Conservation (phyloP, 1,284 basidiomycete genomes). For the Ganoderma multipileum region DNA sequence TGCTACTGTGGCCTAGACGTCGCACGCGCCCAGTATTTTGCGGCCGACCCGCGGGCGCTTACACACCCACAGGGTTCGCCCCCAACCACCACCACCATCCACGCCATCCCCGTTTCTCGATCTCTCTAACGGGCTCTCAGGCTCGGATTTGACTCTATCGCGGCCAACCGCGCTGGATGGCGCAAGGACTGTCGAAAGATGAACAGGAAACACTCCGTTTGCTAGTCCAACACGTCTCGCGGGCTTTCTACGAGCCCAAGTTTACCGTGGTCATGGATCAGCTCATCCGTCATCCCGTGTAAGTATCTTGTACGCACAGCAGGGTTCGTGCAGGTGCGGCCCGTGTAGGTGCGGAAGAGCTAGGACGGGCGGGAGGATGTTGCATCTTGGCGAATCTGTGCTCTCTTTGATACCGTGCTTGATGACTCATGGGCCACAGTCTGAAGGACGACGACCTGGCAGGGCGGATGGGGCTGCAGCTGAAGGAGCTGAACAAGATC, state of each 20-base stretch:
- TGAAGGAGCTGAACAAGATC: conserved; percentile 95
- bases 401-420: conserved; percentile 6
- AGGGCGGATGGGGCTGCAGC: conserved; percentile 84
- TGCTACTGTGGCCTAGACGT: too few species aligned
- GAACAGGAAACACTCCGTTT: conserved; percentile 77
- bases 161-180: conserved; percentile 37
- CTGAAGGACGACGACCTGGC: conserved; percentile 94
- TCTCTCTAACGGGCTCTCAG: background rate
- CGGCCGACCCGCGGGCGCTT: conserved; percentile 13
- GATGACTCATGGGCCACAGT: conserved; percentile 47
- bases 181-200: conserved; percentile 58
- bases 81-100: conserved; percentile 16
- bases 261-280: conserved; percentile 94
- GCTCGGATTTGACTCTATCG: background rate
- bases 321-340: conserved; percentile 1
- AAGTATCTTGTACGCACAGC: conserved; percentile 49
- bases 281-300: conserved; percentile 91
- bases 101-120: background rate
- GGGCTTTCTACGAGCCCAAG: conserved; percentile 94
- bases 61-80: background rate
- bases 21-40: too few species aligned
- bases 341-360: conserved; percentile 7
- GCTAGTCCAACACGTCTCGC: conserved; percentile 91
- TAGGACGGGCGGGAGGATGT: conserved; percentile 6
- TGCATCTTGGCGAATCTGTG: background rate